Evolutionary conservation across 2,329 filamentous ascomycete genomes (phyloP), one percentile per base, ranked within the genome.

Genomic region (Epichloe hybrida): DNA sequence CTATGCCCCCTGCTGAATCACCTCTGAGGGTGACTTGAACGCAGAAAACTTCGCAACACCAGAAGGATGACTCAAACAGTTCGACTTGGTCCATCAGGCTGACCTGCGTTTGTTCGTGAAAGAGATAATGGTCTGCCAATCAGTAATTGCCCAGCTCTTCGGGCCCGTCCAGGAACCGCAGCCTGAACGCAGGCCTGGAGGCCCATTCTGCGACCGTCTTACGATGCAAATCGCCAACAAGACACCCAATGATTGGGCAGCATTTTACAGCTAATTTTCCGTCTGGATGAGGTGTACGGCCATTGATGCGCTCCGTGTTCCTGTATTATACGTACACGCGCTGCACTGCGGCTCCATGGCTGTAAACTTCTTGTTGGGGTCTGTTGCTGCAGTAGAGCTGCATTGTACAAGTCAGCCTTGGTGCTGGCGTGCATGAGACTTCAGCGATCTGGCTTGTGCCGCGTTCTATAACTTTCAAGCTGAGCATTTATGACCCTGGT

Each of bases 231-330:
- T 45, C 35, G 52, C 41, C 36, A 48, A 35, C 36, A 48, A 35
- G 27, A 36, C 42, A 44, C 43, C 52, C 52, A 51, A 49, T 51
- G 36, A 41, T 53, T 48, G 49, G 52, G 52, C 52, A 53, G 45
- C 49, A 49, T 21, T 41, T 41, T 36, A 27, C 23, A 35, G 49
- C 38, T 31, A 49, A n/a, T n/a, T n/a, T n/a, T n/a, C 38, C 51
- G 43, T 27, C 46, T 36, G 38, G 27, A n/a, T 42, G 13, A 42
- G 39, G 20, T 49, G 27, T 36, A 42, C 20, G 38, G 13, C 31
- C 41, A 13, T 39, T n/a, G 9, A 34, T 36, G 21, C 21, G 39
- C 38, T 41, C 38, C 39, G n/a, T 42, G 23, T 8, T 39, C 45
- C 35, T n/a, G n/a, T 9, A 37, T 7, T 27, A 21, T n/a, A 35